A percentile compares a stretch with the other conserved stretches of the same genome.
Evolutionary conservation across 2,329 filamentous ascomycete genomes (phyloP).

Genomic region (Aureobasidium sp.): DNA sequence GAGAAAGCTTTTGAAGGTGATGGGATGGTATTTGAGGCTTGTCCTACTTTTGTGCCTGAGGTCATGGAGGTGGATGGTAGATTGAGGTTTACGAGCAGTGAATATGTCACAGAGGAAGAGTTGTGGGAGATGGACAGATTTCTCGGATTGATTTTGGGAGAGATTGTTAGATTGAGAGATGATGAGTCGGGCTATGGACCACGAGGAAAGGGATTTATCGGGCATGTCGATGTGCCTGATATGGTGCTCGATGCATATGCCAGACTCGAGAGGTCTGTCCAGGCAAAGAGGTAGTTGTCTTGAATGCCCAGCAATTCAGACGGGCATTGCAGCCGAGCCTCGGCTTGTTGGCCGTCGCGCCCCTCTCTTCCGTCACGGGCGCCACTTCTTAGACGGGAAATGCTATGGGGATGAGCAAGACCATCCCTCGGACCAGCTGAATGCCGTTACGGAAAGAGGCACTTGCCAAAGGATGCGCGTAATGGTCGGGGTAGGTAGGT

Average conservation of each 20-base stretch:
- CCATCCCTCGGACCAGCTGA: neutral
- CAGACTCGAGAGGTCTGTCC: slow-evolving; percentile 17
- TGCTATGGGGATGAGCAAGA: neutral
- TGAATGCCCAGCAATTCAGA: neutral
- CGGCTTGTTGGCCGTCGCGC: neutral
- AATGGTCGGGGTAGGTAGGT: neutral
- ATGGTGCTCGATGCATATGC: slow-evolving; percentile 30
- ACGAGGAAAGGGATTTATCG: slow-evolving; percentile 37
- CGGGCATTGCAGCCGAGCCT: neutral
- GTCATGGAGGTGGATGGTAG: slow-evolving; percentile 6
- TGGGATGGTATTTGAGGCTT: slow-evolving; percentile 25
- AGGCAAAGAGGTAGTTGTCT: neutral
- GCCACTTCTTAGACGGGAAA: neutral
- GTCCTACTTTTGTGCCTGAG: slow-evolving; percentile 29
- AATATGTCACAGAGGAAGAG: neutral
- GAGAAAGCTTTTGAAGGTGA: slow-evolving; percentile 29
- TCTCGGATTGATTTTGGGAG: slow-evolving; percentile 37
- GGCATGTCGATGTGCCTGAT: slow-evolving; percentile 37
- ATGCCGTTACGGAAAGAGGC: neutral
- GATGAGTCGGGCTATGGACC: slow-evolving; percentile 40
- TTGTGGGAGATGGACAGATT: slow-evolving; percentile 37
- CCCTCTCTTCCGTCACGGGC: neutral
- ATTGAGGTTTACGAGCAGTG: slow-evolving; percentile 15
- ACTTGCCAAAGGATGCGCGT: neutral
- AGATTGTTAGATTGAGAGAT: slow-evolving; percentile 39